phyloP scores from a whole-genome alignment of 2,329 filamentous ascomycete species.

The Bisporella sp. region DNA sequence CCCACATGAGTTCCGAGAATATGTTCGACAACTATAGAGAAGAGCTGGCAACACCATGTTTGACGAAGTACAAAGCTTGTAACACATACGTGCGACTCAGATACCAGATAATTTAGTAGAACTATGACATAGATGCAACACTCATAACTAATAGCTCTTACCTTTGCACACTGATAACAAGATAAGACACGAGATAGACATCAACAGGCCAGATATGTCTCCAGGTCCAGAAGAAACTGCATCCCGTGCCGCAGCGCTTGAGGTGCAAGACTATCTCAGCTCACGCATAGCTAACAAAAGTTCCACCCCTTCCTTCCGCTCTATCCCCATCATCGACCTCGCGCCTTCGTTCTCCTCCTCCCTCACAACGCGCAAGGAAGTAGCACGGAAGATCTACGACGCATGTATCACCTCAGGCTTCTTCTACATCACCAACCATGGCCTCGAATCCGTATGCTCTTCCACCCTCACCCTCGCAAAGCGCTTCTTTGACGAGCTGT shows the following conservation, averaged over 20 bases:
- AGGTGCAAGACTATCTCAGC: conserved; percentile 22
- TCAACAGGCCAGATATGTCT: no score
- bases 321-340: conserved; percentile 25
- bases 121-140: no score
- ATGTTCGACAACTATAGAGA: no score
- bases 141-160: no score
- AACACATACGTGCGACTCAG: no score
- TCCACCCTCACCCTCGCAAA: conserved; percentile 34
- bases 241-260: conserved; percentile 16
- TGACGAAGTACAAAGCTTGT: no score
- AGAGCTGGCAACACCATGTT: no score
- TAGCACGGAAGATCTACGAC: conserved; percentile 21
- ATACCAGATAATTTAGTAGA: no score
- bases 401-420: conserved; percentile 24
- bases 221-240: no score
- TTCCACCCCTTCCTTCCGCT: conserved; percentile 13
- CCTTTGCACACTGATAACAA: no score
- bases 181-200: no score
- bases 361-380: conserved; percentile 16
- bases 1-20: no score
- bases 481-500: conserved; percentile 40
- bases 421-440: conserved; percentile 37
- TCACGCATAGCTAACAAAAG: conserved; percentile 10
- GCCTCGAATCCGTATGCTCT: conserved; percentile 34
- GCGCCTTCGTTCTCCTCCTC: conserved; percentile 23